Evolutionary conservation across 352 stramenopile genomes (phyloP), one percentile per base, ranked within the genome.

Genomic region (Globisporangium ultimum): DNA sequence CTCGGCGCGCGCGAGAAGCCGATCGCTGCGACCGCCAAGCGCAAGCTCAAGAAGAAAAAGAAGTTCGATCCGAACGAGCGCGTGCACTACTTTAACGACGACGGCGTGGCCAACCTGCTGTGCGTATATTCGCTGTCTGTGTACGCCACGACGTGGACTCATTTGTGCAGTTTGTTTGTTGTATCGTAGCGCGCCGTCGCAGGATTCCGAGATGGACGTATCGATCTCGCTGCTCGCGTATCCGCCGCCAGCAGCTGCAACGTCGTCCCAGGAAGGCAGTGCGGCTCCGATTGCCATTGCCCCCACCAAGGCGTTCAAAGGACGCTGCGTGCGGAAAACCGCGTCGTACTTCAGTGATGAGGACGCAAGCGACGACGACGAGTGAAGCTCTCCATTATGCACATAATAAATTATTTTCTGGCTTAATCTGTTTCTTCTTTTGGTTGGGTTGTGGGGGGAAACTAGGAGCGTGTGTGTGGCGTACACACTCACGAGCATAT

Each of bases 271-370:
- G 3, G 28, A 36, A 36, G 28, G 8, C 28, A 36, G 28, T 10
- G 28, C 28, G 28, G 5, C 28, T 36, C 28, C 28, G 8, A 10
- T 1, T 10, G 28, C 28, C 9, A 10, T 5, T 5, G 28, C 28
- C 8, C 3, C 28, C 28, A 10, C 7, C 28, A 36, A 10, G 48
- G 11, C 61, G 38, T 12, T 43, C 21, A 46, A 55, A 38, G 28
- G 46, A 34, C 70, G 70, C 22, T 66, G 71, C 9, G 71, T 74
- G 36, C 66, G 68, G 10, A 81, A 79, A 43, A 41, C 70, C 21
- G 76, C 47, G 22, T 71, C 64, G 22, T 93, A 93, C 63, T 93
- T 93, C 38, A 93, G 83, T 41, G 83, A 92, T 55, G 83, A 93
- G 53, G 83, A 88, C 32, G 78, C 76, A 10, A 90, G 78, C 54